Base-by-base conservation (phyloP, 2,329 filamentous ascomycete genomes). In the Colletotrichum neosansevieriae region DNA sequence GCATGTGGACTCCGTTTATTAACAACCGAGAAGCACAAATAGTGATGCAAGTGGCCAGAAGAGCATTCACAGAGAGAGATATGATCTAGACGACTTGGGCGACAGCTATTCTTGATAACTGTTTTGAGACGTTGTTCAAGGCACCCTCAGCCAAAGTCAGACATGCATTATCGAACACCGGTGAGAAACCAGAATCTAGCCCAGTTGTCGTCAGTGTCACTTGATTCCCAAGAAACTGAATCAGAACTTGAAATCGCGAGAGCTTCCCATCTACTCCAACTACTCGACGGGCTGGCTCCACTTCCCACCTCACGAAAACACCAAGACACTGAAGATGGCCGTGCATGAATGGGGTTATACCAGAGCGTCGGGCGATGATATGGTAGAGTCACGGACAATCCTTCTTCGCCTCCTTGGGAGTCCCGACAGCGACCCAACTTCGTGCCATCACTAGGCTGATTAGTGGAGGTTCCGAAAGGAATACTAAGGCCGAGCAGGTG, bases 261-360 rank as follows among this genome's bases (percentile, higher is more conserved):
- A 82, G 15, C 84, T 87, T 73, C 91, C 91, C 0, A 89, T 90
- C 5, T 78, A 88, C 17, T 79, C 89, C 47, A 86, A 89, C 72
- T 78, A 88, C 68, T 82, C 79, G 58, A 83, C 81, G 1, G 85
- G 86, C 4, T 83, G 85, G 56, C 88, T 88, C 73, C 81, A 84
- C 63, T 87, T 88, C 63, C 86, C 86, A 11, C 85, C 86, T 0
- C 81, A 79, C 0, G 44, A 60, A 17, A 81, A 0, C 78, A 81
- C 81, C 1, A 79, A 84, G 34, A 67, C 87, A 9, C 80, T 91
- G 40, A 91, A 91, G 73, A 80, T 90, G 51, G 88, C 88, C 0
- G 80, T 88, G 1, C 88, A 91, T 73, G 86, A 83, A 0, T 88
- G 84, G 69, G 89, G 89, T 1, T 90, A 88, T 72, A 77, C 80